phyloP scores from a whole-genome alignment of 805 yeast species.

The Pichia scutulata region DNA sequence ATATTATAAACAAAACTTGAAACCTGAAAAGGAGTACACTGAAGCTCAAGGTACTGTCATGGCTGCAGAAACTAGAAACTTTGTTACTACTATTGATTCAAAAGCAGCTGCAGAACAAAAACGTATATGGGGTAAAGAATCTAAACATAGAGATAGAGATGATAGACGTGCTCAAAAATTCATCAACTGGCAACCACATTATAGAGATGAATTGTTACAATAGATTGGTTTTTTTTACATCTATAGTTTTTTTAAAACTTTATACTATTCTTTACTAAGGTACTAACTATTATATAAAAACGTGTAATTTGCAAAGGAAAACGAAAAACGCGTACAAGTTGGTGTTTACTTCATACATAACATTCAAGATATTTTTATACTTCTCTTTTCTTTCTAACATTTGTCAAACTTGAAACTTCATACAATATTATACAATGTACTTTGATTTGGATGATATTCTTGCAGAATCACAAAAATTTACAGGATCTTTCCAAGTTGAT shows the following conservation, averaged over 20 bases:
- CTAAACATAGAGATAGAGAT: conserved; percentile 40
- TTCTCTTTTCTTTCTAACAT: too few relatives aligned
- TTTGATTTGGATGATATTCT: conserved; percentile 73
- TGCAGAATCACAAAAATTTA: conserved; percentile 45
- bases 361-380: neutral
- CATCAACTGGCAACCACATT: conserved; percentile 79
- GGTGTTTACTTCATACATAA: too few relatives aligned
- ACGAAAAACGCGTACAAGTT: neutral
- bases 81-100: conserved; percentile 33
- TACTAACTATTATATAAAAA: too few relatives aligned
- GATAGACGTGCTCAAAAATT: conserved; percentile 54
- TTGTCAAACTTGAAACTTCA: neutral
- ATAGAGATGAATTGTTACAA: conserved; percentile 62
- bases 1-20: conserved; percentile 59
- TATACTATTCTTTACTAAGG: neutral
- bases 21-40: conserved; percentile 39
- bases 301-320: too few relatives aligned
- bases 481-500: conserved; percentile 3
- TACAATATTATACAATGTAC: conserved; percentile 29
- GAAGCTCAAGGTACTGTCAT: conserved; percentile 72
- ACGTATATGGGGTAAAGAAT: conserved; percentile 57
- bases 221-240: conserved; percentile 7
- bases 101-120: conserved; percentile 36
- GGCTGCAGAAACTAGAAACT: conserved; percentile 63
- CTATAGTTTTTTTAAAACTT: neutral